Conservation (phyloP, 768 basidiomycete genomes). For the Rhizopogon vinicolor region DNA sequence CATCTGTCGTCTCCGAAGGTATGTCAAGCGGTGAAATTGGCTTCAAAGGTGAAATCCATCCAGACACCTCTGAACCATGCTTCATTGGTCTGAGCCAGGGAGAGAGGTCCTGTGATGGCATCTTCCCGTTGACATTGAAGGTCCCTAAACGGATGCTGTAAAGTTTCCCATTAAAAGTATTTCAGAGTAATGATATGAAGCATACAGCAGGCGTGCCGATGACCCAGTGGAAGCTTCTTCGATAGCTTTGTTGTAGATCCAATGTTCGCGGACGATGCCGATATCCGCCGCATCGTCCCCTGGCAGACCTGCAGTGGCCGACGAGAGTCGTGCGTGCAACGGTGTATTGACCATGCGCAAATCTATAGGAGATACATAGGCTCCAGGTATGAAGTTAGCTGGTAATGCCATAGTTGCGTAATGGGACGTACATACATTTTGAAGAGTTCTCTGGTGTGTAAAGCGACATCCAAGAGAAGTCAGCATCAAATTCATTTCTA, state of each 20-base stretch:
- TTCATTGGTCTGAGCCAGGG: conserved; percentile 47
- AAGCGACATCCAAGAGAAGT: background rate
- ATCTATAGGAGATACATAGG: conserved; percentile 28
- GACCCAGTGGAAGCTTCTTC: conserved; percentile 20
- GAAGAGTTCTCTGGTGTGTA: background rate
- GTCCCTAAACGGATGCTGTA: conserved; percentile 66
- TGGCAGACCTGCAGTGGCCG: conserved; percentile 55
- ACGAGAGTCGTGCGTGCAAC: conserved; percentile 51
- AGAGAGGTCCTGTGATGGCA: conserved; percentile 68
- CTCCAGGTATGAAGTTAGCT: background rate
- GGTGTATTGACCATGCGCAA: conserved; percentile 46
- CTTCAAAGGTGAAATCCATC: conserved; percentile 31
- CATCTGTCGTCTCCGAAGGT: conserved; percentile 14
- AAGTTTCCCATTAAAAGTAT: background rate
- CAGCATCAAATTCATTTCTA: background rate
- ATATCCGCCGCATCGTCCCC: conserved; percentile 61
- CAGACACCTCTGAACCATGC: background rate
- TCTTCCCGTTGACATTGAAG: conserved; percentile 81
- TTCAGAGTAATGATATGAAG: background rate
- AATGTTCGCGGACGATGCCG: conserved; percentile 55
- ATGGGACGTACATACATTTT: background rate
- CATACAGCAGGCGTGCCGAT: conserved; percentile 21
- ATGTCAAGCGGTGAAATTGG: conserved; percentile 31
- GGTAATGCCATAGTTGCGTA: background rate
- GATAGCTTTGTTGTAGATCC: conserved; percentile 47